Percentiles rank a stretch among this genome's conserved stretches.
phyloP scores from a whole-genome alignment of 768 basidiomycete species.

The Tulasnella sp. region DNA sequence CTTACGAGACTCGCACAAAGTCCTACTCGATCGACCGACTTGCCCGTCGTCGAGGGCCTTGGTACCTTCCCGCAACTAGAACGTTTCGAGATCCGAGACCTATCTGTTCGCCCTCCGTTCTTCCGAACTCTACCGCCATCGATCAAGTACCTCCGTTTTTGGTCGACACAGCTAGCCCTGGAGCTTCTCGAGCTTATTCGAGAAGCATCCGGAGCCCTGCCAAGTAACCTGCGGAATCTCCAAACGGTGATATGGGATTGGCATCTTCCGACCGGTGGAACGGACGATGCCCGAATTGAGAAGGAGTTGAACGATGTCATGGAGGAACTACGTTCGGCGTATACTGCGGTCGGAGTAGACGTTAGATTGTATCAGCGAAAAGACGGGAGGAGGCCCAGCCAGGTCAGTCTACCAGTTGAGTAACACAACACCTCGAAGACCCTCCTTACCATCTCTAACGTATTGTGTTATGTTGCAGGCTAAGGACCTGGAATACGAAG shows the following conservation, averaged over 20 bases:
- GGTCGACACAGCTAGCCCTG: background rate
- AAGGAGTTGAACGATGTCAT: background rate
- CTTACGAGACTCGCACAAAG: background rate
- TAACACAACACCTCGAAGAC: too few species aligned
- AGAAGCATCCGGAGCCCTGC: background rate
- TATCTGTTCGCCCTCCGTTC: background rate
- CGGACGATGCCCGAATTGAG: background rate
- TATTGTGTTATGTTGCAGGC: too few species aligned
- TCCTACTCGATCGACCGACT: too few species aligned
- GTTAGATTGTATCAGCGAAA: background rate
- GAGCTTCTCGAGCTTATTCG: background rate
- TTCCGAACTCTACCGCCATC: background rate
- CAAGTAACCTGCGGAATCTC: background rate
- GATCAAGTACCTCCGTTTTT: background rate
- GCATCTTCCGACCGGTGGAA: background rate
- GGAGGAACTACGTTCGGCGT: background rate
- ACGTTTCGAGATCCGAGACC: background rate
- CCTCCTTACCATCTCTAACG: too few species aligned
- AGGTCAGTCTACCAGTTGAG: too few species aligned
- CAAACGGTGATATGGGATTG: background rate
- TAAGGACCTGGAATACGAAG: background rate
- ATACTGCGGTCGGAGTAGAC: background rate
- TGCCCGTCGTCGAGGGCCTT: too few species aligned
- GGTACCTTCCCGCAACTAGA: background rate
- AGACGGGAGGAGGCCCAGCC: background rate